These are phyloP conservation scores for Selaginella tamariscina DNA, from an alignment of 75 land plant species.

Conservation along the genomic window DNA sequence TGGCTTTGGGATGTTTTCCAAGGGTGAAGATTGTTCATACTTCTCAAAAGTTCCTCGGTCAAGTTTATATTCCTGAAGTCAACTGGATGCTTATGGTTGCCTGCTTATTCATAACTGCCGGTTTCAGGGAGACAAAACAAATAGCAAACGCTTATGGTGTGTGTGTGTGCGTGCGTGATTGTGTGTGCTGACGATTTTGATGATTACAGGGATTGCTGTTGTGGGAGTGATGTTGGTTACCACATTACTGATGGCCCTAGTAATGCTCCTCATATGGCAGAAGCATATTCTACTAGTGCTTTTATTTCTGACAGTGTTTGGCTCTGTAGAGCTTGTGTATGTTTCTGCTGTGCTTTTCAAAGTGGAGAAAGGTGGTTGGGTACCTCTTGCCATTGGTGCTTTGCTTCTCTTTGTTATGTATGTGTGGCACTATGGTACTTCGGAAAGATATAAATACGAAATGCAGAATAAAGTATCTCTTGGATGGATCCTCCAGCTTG, in stretches of 20 bases:
- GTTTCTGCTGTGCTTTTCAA: conserved; percentile 6
- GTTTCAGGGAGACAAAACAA: conserved; percentile 1
- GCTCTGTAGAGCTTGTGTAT: not conserved
- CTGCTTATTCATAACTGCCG: not conserved
- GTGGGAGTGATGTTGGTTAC: conserved; percentile 10
- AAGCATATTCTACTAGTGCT: not conserved
- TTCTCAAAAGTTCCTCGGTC: not conserved
- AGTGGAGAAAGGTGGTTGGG: conserved; percentile 11
- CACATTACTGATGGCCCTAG: conserved; percentile 3
- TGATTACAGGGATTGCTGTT: conserved; percentile 7
- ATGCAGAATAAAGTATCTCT: conserved; percentile 34
- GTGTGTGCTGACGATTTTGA: not conserved
- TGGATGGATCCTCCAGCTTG: conserved; percentile 23
- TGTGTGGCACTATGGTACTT: conserved; percentile 7
- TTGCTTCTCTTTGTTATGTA: not conserved
- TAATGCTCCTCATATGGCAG: conserved; percentile 9
- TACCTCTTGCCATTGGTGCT: conserved; percentile 3
- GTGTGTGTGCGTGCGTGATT: not conserved
- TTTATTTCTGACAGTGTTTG: conserved; percentile 3
- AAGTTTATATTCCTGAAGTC: conserved; percentile 12
- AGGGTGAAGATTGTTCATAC: conserved; percentile 10
- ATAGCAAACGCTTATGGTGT: conserved; percentile 10
- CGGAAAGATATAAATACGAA: conserved; percentile 25
- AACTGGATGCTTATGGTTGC: conserved; percentile 3
- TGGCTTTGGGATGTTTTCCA: conserved; percentile 6